These are phyloP conservation scores for Globisporangium echinulatum DNA, from an alignment of 352 stramenopile species.

Conservation along the genomic window DNA sequence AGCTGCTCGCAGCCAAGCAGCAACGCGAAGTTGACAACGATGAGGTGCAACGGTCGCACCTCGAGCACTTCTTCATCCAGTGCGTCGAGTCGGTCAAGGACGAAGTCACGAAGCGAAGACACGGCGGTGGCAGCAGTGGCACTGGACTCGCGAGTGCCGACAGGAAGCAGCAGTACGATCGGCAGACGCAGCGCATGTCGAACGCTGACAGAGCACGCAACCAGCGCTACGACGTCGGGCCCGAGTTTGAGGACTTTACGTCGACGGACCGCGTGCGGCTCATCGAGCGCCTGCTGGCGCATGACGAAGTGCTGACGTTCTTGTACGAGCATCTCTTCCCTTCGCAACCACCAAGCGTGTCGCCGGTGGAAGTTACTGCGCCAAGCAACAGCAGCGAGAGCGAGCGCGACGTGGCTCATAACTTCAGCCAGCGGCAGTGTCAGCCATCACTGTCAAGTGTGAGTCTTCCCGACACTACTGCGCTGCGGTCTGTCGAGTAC, in stretches of 20 bases:
- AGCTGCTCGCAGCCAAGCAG: slow-evolving; percentile 32
- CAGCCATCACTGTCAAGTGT: slow-evolving; percentile 8
- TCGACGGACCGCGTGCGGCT: slow-evolving; percentile 55
- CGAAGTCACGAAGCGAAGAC: slow-evolving; percentile 47
- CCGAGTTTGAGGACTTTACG: slow-evolving; percentile 68
- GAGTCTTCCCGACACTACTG: slow-evolving; percentile 17
- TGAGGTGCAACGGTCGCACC: slow-evolving; percentile 30
- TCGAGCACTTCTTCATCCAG: slow-evolving; percentile 76
- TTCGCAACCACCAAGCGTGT: slow-evolving; percentile 14
- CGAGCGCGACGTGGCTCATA: neutral
- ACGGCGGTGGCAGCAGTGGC: slow-evolving; percentile 9
- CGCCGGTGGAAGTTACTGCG: neutral
- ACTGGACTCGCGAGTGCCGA: slow-evolving; percentile 1
- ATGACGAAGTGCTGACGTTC: slow-evolving; percentile 74
- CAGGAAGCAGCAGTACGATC: slow-evolving; percentile 15
- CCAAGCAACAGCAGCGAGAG: slow-evolving; percentile 2
- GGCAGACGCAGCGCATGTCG: slow-evolving; percentile 8
- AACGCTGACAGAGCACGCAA: slow-evolving; percentile 23
- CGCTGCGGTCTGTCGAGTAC: neutral
- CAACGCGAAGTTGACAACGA: slow-evolving; percentile 27
- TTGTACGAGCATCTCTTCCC: slow-evolving; percentile 78
- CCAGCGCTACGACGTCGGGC: slow-evolving; percentile 24
- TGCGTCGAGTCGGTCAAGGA: slow-evolving; percentile 83
- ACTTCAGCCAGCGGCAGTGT: slow-evolving; percentile 3
- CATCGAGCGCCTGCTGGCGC: slow-evolving; percentile 67